Evolutionary conservation across 345 rosid species (phyloP).

Genomic region (Cardamine resedifolia): DNA sequence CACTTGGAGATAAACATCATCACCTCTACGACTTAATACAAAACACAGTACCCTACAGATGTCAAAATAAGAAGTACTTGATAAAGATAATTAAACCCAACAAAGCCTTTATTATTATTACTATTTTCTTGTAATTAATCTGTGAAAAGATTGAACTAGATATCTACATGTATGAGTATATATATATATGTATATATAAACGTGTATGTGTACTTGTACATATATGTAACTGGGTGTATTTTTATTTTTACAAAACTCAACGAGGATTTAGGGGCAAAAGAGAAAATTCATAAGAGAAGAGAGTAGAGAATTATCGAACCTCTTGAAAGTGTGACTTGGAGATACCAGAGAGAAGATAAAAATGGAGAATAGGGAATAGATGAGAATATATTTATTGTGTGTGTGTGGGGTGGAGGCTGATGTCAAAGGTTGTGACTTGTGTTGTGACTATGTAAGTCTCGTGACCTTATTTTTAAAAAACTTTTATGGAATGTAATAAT

Average conservation of each 20-base stretch:
- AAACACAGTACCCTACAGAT: neutral
- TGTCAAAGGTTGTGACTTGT: conserved; percentile 28
- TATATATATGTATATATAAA: neutral
- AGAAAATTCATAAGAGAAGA: neutral
- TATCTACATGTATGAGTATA: neutral
- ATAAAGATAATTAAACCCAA: neutral
- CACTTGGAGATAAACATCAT: neutral
- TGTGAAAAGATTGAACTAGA: neutral
- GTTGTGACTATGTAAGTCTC: conserved; percentile 30
- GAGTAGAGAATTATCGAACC: conserved; percentile 18
- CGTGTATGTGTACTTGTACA: conserved; percentile 1
- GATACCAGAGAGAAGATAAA: conserved; percentile 18
- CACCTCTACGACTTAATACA: neutral
- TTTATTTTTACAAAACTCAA: neutral
- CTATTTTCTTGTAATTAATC: neutral
- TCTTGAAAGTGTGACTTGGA: conserved; percentile 25
- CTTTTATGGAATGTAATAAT: neutral
- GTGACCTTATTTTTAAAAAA: conserved; percentile 28
- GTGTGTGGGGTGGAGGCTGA: conserved; percentile 23
- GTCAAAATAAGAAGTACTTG: neutral
- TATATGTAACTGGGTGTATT: neutral
- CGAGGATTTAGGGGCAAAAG: neutral
- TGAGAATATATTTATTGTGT: neutral
- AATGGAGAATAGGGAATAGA: conserved; percentile 16
- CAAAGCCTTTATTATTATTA: neutral